These are phyloP conservation scores for Corymbia citriodora DNA, from an alignment of 441 rosid genomes.

Conservation along the genomic window DNA sequence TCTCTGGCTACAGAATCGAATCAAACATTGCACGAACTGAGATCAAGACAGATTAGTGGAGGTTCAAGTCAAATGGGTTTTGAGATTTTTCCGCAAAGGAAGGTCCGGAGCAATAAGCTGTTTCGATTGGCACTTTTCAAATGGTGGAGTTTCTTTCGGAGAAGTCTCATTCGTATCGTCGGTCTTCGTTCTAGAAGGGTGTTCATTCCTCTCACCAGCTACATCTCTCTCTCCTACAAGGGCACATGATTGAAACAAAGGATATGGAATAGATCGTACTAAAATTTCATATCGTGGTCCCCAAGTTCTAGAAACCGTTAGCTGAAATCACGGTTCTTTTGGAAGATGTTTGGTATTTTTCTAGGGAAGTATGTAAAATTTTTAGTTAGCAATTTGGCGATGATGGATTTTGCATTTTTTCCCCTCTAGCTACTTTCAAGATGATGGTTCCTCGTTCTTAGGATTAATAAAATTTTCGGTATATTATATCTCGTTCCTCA, in stretches of 20 bases:
- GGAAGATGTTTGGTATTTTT: background rate
- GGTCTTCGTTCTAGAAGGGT: background rate
- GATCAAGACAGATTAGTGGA: background rate
- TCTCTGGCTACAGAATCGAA: background rate
- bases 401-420: background rate
- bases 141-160: background rate
- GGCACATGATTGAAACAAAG: background rate
- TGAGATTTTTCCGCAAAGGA: background rate
- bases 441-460: background rate
- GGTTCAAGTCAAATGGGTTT: background rate
- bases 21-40: background rate
- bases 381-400: background rate
- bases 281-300: background rate
- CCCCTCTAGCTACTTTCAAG: background rate
- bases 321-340: background rate
- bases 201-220: background rate
- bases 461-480: background rate
- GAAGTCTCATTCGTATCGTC: background rate
- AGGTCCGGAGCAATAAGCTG: background rate
- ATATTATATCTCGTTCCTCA: background rate
- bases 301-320: background rate
- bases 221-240: background rate
- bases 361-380: background rate
- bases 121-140: background rate
- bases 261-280: background rate